Evolutionary conservation across 352 stramenopile genomes (phyloP).

Genomic region (Pythium rhizo-oryzae): DNA sequence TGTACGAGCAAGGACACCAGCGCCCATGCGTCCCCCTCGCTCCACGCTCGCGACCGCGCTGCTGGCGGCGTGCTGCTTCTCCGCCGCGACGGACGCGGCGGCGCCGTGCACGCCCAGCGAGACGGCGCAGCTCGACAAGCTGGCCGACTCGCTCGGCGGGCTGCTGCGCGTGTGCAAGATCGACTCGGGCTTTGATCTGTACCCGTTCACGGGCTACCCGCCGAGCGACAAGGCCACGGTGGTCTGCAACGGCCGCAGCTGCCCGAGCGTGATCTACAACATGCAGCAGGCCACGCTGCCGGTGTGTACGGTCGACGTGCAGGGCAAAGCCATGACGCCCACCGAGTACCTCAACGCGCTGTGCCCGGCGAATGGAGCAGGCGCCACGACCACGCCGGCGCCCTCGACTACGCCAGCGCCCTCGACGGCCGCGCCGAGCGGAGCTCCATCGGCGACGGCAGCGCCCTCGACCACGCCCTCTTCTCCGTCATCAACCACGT

Average conservation of each 20-base stretch:
- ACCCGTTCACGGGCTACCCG: constrained; percentile 33
- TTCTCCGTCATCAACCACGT: not conserved
- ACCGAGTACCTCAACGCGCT: constrained; percentile 29
- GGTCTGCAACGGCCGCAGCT: constrained; percentile 40
- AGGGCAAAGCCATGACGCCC: constrained; percentile 26
- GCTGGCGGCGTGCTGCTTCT: not conserved
- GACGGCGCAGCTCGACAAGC: constrained; percentile 15
- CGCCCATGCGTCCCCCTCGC: not conserved
- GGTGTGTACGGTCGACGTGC: constrained; percentile 25
- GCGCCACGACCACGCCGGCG: not conserved
- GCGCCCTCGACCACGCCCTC: constrained; percentile 1
- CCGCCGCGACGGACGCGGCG: not conserved
- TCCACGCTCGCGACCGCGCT: constrained; percentile 9
- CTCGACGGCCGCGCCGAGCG: not conserved
- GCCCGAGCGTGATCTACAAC: constrained; percentile 31
- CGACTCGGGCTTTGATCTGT: constrained; percentile 38
- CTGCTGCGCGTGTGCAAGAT: constrained; percentile 34
- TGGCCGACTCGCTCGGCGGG: constrained; percentile 8
- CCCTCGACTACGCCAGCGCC: constrained; percentile 1
- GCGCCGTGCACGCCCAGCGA: constrained; percentile 25
- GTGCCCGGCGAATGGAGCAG: constrained; percentile 17
- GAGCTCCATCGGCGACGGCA: not conserved
- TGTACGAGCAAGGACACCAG: not conserved
- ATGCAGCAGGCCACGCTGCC: constrained; percentile 28
- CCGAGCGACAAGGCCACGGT: constrained; percentile 26